phyloP scores from a whole-genome alignment of 208 protist genomes.

The Novymonas esmeraldas region DNA sequence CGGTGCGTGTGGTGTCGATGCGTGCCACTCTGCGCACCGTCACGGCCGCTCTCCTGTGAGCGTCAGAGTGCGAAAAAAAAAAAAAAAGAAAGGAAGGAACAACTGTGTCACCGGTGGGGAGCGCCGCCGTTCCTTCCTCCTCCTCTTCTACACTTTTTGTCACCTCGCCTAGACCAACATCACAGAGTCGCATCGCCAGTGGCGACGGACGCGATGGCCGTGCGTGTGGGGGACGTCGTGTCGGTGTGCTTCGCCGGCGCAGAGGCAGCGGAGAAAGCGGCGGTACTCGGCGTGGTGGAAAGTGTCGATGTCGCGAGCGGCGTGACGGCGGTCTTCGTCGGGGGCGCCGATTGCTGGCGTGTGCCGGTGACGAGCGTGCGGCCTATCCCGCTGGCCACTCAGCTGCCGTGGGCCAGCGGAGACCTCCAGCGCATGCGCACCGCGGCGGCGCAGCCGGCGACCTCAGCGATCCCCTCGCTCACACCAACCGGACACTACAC shows the following conservation, averaged over 20 bases:
- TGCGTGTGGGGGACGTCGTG: slow-evolving; percentile 4
- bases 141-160: too few relatives aligned
- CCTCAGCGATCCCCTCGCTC: not conserved
- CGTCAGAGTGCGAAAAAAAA: too few relatives aligned
- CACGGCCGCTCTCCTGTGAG: too few relatives aligned
- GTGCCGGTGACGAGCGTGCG: slow-evolving; percentile 6
- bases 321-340: slow-evolving; percentile 9
- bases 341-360: not conserved
- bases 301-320: slow-evolving; percentile 2
- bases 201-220: not conserved
- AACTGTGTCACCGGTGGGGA: too few relatives aligned
- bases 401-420: not conserved
- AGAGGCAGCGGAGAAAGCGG: not conserved
- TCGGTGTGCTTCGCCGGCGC: slow-evolving; percentile 5
- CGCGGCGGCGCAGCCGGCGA: not conserved
- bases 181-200: not conserved
- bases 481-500: too few relatives aligned
- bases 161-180: not conserved
- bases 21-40: too few relatives aligned
- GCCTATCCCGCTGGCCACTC: not conserved
- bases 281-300: slow-evolving; percentile 12
- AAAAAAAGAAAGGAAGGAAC: too few relatives aligned
- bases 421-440: slow-evolving; percentile 7
- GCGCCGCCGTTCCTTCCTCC: too few relatives aligned
- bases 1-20: too few relatives aligned